Evolutionary conservation across 2,329 filamentous ascomycete genomes (phyloP).

Genomic region (Calycina herbarum): DNA sequence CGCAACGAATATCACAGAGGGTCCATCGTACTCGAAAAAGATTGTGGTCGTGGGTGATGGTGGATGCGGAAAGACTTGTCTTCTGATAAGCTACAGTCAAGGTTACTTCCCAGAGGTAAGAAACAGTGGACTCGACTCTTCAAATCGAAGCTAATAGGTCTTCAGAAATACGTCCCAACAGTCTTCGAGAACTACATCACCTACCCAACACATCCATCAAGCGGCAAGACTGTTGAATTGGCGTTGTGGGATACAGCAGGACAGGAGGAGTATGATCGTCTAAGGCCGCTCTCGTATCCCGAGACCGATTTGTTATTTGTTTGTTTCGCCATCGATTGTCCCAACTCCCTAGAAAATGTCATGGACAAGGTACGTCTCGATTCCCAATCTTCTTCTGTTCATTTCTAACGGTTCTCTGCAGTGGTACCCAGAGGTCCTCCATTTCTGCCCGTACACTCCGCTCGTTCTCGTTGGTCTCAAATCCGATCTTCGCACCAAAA

Average conservation of each 20-base stretch:
- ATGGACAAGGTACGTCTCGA: slow-evolving; percentile 81
- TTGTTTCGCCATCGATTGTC: slow-evolving; percentile 98
- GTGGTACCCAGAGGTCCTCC: slow-evolving; percentile 99
- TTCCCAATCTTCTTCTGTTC: not conserved
- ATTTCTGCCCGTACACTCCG: slow-evolving; percentile 97
- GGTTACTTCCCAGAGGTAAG: slow-evolving; percentile 96
- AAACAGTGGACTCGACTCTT: slow-evolving; percentile 29
- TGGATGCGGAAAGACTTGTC: slow-evolving; percentile 96
- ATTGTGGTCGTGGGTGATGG: slow-evolving; percentile 98
- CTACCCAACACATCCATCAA: slow-evolving; percentile 82
- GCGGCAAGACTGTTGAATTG: slow-evolving; percentile 92
- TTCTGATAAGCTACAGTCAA: slow-evolving; percentile 98
- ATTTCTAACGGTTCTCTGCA: slow-evolving; percentile 41
- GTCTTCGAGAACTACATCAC: slow-evolving; percentile 99
- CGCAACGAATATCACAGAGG: slow-evolving; percentile 83
- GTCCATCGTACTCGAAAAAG: slow-evolving; percentile 95
- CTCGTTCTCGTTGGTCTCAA: slow-evolving; percentile 95
- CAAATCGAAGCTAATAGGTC: not conserved
- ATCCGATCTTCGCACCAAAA: slow-evolving; percentile 92
- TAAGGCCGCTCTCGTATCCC: slow-evolving; percentile 93
- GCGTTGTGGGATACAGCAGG: slow-evolving; percentile 98
- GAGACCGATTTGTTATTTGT: slow-evolving; percentile 98
- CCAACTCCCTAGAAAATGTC: slow-evolving; percentile 96
- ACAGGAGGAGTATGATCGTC: slow-evolving; percentile 96
- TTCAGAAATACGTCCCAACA: slow-evolving; percentile 97